Evolutionary conservation across 345 rosid species (phyloP), one percentile per base, ranked within the genome.

Genomic region (Corchorus capsularis): DNA sequence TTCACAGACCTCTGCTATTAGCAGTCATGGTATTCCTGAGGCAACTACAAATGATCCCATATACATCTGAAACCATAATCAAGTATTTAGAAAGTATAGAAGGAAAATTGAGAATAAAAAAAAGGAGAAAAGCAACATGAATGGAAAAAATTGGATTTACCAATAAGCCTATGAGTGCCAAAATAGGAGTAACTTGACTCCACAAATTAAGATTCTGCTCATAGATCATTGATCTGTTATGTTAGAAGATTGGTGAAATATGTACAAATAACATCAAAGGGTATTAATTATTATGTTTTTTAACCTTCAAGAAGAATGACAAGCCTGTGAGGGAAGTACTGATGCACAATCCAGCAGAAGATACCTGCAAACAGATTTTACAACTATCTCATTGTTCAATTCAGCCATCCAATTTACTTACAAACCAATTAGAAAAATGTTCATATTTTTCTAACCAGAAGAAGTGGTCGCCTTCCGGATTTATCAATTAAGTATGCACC

Each of bases 381-480:
- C 12, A 0, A 32, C 20, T 46, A 27, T 16, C 8, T 43, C 75
- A 56, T 56, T 65, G 43, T 71, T 52, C 71, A 71, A 59, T 15
- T 27, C 27, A 27, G 1, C 27, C 50, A 8, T 43, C 50, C 75
- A 55, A 37, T 71, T 11, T 1, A 71, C 22, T 49, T 49, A 4
- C 43, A 50, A 13, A 49, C 32, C 7, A 50, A 27, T 32, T 15
- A 8, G 61, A 56, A 27, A 56, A 20, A 8, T 20, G 6, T 19
- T 20, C 7, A 12, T 15, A 20, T 2, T 65, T 35, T 22, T 53
- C 77, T 52, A 52, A 87, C 90, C 85, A 85, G 32, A 19, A 83
- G 83, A 50, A 87, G 82, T 8, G 85, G 87, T 34, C 85, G 71
- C 5, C 87, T 78, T 79, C 87, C 87, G 14, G 34, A 70, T 59